phyloP scores from a whole-genome alignment of 2,329 filamentous ascomycete species.

The Xenoacremonium recifei region DNA sequence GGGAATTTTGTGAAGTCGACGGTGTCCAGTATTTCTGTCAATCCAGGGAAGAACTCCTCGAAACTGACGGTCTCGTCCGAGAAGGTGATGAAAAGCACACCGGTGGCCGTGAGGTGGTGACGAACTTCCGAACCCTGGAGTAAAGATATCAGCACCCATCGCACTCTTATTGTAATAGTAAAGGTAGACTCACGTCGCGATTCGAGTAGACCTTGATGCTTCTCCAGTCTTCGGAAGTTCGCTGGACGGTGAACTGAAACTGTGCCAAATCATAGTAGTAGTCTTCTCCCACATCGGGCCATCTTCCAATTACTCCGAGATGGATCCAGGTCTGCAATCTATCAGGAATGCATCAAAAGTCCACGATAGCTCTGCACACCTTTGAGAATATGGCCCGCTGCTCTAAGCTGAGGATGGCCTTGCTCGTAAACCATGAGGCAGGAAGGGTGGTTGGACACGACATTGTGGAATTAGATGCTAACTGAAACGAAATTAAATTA shows the following conservation, averaged over 20 bases:
- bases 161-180: too few species aligned
- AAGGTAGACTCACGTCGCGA: too few species aligned
- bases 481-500: too few species aligned
- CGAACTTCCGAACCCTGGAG: slow-evolving; percentile 15
- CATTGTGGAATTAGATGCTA: too few species aligned
- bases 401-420: slow-evolving; percentile 11
- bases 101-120: slow-evolving; percentile 44
- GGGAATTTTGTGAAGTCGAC: slow-evolving; percentile 55
- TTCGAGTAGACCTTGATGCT: slow-evolving; percentile 5
- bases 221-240: slow-evolving; percentile 9
- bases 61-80: slow-evolving; percentile 46
- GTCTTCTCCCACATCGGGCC: slow-evolving; percentile 9
- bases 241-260: slow-evolving; percentile 8
- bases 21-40: slow-evolving; percentile 45
- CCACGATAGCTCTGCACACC: slow-evolving; percentile 5
- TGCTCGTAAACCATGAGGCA: slow-evolving; percentile 18
- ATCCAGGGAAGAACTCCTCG: slow-evolving; percentile 51
- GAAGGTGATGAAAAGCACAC: slow-evolving; percentile 51
- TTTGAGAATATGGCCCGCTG: slow-evolving; percentile 13
- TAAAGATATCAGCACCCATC: too few species aligned
- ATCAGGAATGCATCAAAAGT: neutral
- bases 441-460: slow-evolving; percentile 14
- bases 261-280: slow-evolving; percentile 11
- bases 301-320: slow-evolving; percentile 10
- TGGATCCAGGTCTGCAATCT: slow-evolving; percentile 11